These are phyloP conservation scores for Aspergillus luchuensis DNA, from an alignment of 2,329 filamentous ascomycete genomes.

Conservation along the genomic window DNA sequence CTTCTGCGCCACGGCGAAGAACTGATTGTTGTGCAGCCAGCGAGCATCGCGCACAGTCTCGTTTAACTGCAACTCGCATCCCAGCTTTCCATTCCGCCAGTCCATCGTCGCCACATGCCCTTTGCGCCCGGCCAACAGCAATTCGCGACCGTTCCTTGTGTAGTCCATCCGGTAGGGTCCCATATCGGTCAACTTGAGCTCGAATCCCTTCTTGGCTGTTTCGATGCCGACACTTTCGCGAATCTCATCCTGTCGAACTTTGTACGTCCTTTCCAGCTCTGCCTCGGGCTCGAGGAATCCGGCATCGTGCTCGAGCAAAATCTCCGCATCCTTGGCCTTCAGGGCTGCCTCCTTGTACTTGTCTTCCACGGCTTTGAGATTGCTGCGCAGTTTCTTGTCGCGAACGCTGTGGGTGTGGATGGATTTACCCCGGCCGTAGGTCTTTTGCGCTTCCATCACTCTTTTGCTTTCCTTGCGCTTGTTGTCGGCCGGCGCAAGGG, in stretches of 20 bases:
- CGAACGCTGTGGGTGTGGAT: conserved; percentile 73
- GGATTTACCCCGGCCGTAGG: conserved; percentile 80
- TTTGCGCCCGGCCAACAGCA: conserved; percentile 84
- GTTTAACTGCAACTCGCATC: conserved; percentile 85
- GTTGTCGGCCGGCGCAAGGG: conserved; percentile 34
- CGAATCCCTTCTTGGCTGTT: conserved; percentile 90
- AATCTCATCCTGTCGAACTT: conserved; percentile 87
- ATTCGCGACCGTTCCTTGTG: conserved; percentile 80
- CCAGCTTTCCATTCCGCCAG: conserved; percentile 88
- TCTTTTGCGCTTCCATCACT: conserved; percentile 61
- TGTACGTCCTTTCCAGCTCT: conserved; percentile 89
- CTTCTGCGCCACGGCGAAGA: conserved; percentile 94
- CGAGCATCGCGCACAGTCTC: conserved; percentile 88
- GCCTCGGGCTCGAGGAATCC: conserved; percentile 88
- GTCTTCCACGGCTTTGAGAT: conserved; percentile 73
- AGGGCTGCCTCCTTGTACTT: conserved; percentile 81
- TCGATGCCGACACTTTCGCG: conserved; percentile 71
- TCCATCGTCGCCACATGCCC: conserved; percentile 96
- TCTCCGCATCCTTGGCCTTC: conserved; percentile 87
- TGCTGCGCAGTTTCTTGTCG: conserved; percentile 87
- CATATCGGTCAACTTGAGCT: conserved; percentile 76
- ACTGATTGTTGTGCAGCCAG: conserved; percentile 92
- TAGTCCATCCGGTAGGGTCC: conserved; percentile 91
- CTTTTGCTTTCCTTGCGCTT: conserved; percentile 43
- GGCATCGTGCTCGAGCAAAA: conserved; percentile 80